Evolutionary conservation across 179 eudicot genomes (phyloP).

Genomic region (Drosera spatulata): DNA sequence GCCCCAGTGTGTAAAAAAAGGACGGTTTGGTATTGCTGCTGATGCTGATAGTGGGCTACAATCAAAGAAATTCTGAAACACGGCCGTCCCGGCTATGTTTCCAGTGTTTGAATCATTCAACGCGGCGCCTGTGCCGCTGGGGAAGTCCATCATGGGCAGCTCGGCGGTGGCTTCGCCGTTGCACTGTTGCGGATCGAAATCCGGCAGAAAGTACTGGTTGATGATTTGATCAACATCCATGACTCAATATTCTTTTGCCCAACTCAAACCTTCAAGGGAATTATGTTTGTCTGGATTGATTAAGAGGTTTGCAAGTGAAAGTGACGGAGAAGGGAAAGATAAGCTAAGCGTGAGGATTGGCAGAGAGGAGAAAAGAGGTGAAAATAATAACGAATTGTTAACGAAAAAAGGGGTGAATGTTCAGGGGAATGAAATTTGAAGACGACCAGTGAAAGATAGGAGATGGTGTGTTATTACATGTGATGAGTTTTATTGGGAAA

Average conservation of each 20-base stretch:
- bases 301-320: not conserved
- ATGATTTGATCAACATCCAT: not conserved
- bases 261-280: not conserved
- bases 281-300: not conserved
- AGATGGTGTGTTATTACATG: too few relatives aligned
- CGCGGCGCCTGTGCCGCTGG: not conserved
- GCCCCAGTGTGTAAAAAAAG: not conserved
- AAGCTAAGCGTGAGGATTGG: not conserved
- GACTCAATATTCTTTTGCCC: not conserved
- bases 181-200: not conserved
- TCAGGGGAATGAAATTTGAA: not conserved
- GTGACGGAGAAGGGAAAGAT: not conserved
- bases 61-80: not conserved
- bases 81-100: not conserved
- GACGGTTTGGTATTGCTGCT: not conserved
- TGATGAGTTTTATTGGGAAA: too few relatives aligned
- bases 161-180: not conserved
- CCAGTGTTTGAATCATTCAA: not conserved
- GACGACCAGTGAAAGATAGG: too few relatives aligned
- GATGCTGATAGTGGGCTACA: not conserved
- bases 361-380: not conserved
- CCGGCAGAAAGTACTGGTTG: not conserved
- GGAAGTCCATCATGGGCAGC: not conserved
- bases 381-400: not conserved
- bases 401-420: not conserved